Evolutionary conservation across 73 alveolate species (phyloP).

Genomic region (Breviolum minutum): DNA sequence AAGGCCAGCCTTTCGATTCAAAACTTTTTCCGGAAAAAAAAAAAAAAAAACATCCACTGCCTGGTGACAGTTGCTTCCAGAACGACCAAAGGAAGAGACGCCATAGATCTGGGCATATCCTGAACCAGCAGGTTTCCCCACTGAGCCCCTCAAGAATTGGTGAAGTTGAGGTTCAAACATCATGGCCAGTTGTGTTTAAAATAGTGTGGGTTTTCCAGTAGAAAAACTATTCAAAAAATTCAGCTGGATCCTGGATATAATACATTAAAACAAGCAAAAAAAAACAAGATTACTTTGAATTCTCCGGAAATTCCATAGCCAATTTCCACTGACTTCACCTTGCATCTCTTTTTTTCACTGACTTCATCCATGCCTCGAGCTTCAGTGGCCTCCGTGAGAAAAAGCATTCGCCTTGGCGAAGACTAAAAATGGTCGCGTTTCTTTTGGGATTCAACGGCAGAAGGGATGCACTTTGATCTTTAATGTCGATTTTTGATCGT

Average conservation of each 20-base stretch:
- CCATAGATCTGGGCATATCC: slow-evolving; percentile 84
- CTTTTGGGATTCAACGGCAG: background rate
- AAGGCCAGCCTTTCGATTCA: background rate
- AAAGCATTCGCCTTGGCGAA: slow-evolving; percentile 24
- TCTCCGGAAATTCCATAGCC: background rate
- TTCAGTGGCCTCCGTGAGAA: slow-evolving; percentile 56
- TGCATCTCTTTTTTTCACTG: background rate
- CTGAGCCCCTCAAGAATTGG: background rate
- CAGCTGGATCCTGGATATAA: no score
- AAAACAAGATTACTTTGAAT: no score
- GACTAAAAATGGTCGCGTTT: background rate
- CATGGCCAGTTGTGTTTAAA: no score
- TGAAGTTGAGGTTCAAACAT: background rate
- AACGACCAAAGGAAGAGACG: slow-evolving; percentile 67
- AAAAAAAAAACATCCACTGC: background rate
- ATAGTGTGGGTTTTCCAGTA: background rate
- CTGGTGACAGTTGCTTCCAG: slow-evolving; percentile 90
- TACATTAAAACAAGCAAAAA: no score
- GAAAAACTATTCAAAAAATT: background rate
- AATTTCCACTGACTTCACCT: background rate
- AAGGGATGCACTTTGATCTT: background rate
- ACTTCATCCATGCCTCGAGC: slow-evolving; percentile 5
- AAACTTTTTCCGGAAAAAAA: background rate
- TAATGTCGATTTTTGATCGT: background rate
- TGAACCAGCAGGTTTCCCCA: background rate